Conservation (phyloP, 805 yeast species). For the Nakazawaea sp. region DNA sequence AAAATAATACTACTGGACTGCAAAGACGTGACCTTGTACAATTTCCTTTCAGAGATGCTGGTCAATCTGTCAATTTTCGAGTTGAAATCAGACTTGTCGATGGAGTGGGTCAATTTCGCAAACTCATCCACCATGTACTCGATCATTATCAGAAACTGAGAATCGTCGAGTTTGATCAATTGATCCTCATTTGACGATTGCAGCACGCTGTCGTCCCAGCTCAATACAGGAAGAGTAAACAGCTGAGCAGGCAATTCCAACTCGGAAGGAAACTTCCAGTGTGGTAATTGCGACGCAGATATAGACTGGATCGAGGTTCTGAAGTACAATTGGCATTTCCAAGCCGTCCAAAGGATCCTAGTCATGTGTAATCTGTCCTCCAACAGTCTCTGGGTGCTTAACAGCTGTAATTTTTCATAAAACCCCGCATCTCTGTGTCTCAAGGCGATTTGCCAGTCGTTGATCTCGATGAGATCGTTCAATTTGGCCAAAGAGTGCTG, state of each 20-base stretch:
- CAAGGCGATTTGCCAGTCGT: conserved; percentile 14
- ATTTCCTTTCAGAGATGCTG: not conserved
- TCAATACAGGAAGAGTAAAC: not conserved
- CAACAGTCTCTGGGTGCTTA: conserved; percentile 25
- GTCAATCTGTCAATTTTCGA: conserved; percentile 1
- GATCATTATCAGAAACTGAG: conserved; percentile 14
- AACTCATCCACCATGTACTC: conserved; percentile 12
- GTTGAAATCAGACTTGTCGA: conserved; percentile 11
- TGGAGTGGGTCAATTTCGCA: conserved; percentile 12
- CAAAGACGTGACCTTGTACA: conserved; percentile 13
- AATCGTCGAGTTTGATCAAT: conserved; percentile 12
- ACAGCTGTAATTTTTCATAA: conserved; percentile 16
- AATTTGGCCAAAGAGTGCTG: conserved; percentile 23
- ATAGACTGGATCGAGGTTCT: conserved; percentile 27
- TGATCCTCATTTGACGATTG: conserved; percentile 16
- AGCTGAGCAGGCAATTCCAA: conserved; percentile 25
- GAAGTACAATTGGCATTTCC: conserved; percentile 26
- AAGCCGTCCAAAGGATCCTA: conserved; percentile 31
- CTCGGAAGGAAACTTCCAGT: conserved; percentile 22
- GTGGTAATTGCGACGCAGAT: conserved; percentile 20
- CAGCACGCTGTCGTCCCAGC: conserved; percentile 1
- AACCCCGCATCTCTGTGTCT: conserved; percentile 14
- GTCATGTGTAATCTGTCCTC: conserved; percentile 25
- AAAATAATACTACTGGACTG: conserved; percentile 11
- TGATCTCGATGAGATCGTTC: conserved; percentile 32